These are phyloP conservation scores for Leptomonas seymouri DNA, from an alignment of 208 protist genomes.

Conservation along the genomic window DNA sequence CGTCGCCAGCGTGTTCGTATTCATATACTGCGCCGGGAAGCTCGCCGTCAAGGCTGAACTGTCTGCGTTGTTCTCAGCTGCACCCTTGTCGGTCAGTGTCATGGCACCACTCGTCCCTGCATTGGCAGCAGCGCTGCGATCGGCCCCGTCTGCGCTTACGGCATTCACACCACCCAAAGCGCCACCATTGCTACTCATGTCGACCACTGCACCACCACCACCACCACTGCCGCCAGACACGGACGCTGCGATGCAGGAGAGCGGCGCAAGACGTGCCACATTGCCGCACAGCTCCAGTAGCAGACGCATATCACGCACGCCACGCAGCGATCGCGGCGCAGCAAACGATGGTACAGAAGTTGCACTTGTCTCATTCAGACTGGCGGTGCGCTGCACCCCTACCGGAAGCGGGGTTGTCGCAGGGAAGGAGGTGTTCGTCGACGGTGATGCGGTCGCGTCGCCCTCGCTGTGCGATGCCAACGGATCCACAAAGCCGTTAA, in stretches of 20 bases:
- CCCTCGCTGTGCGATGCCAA: not conserved
- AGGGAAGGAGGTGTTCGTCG: slow-evolving; percentile 8
- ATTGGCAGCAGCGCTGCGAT: not conserved
- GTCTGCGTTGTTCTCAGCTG: not conserved
- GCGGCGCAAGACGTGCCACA: slow-evolving; percentile 27
- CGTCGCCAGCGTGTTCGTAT: slow-evolving; percentile 38
- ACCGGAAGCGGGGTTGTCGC: not conserved
- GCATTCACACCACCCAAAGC: not conserved
- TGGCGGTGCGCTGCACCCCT: not conserved
- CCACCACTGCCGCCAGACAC: slow-evolving; percentile 4
- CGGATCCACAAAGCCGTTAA: slow-evolving; percentile 5
- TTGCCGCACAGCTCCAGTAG: slow-evolving; percentile 36
- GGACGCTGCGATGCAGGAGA: slow-evolving; percentile 20
- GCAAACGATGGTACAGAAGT: slow-evolving; percentile 1
- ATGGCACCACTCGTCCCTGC: slow-evolving; percentile 2
- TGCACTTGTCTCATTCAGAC: not conserved
- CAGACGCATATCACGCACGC: slow-evolving; percentile 27
- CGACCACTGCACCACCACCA: not conserved
- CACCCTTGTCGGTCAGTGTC: slow-evolving; percentile 6
- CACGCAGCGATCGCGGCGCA: slow-evolving; percentile 10
- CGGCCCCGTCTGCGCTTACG: not conserved
- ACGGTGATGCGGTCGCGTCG: not conserved
- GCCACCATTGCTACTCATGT: not conserved
- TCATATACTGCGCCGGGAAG: slow-evolving; percentile 19
- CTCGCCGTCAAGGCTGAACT: slow-evolving; percentile 3